Evolutionary conservation across 768 basidiomycete genomes (phyloP).

Genomic region (Lentinula edodes): DNA sequence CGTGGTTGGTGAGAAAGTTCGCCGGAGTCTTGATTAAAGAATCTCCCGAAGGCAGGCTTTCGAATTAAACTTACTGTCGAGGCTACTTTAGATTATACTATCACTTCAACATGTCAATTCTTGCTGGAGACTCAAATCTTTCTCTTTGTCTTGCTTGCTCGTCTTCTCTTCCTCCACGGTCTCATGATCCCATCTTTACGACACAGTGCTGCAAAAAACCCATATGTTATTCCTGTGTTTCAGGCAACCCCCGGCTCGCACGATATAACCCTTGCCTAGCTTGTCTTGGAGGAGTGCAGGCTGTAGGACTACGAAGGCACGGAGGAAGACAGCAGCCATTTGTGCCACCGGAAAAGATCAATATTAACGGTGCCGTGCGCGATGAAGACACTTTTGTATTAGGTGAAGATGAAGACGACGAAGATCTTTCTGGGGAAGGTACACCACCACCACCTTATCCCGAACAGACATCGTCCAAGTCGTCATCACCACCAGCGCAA

Average conservation of each 20-base stretch:
- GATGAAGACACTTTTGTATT: conserved; percentile 64
- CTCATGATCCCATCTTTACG: conserved; percentile 28
- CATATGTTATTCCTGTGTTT: conserved; percentile 59
- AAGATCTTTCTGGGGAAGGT: conserved; percentile 21
- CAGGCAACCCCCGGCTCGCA: conserved; percentile 54
- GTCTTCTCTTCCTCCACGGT: conserved; percentile 43
- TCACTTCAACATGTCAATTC: not conserved
- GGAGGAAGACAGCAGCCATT: not conserved
- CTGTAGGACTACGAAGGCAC: conserved; percentile 18
- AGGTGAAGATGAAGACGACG: conserved; percentile 58
- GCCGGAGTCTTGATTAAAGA: no score
- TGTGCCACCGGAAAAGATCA: conserved; percentile 12
- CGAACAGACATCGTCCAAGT: not conserved
- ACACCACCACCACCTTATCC: conserved; percentile 4
- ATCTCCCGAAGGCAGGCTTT: no score
- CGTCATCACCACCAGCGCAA: not conserved
- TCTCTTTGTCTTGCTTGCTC: conserved; percentile 58
- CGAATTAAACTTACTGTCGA: no score
- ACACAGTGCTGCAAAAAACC: conserved; percentile 62
- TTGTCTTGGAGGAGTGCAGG: conserved; percentile 56
- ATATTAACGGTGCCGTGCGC: conserved; percentile 48
- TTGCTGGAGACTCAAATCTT: conserved; percentile 13
- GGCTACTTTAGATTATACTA: not conserved
- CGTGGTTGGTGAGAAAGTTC: not conserved
- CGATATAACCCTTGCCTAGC: conserved; percentile 70